phyloP scores from a whole-genome alignment of 441 rosid species.

The Aleurites moluccanus region DNA sequence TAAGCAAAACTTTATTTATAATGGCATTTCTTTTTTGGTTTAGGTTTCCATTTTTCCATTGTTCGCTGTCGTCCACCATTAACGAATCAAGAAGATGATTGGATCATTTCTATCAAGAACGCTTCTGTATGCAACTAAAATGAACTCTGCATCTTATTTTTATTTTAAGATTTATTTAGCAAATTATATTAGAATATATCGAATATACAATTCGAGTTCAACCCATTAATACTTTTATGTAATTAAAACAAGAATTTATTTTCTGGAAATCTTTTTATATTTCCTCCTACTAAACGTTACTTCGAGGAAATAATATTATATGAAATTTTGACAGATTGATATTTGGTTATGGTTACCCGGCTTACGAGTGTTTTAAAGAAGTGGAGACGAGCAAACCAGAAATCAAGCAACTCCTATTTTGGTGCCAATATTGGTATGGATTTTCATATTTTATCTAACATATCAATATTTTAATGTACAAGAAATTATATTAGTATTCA shows the following conservation, averaged over 20 bases:
- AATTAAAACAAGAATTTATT: too few species aligned
- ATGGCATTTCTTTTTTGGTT: background rate
- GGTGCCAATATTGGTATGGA: conserved; percentile 57
- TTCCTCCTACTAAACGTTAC: too few species aligned
- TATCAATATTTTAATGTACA: too few species aligned
- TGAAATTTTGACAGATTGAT: conserved; percentile 31
- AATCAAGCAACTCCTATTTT: conserved; percentile 34
- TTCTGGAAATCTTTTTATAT: too few species aligned
- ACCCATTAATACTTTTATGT: too few species aligned
- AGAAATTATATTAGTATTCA: background rate
- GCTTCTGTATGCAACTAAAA: conserved; percentile 32
- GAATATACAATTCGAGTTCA: too few species aligned
- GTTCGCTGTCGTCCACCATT: too few species aligned
- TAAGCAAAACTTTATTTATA: too few species aligned
- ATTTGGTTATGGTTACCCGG: conserved; percentile 52
- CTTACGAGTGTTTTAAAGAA: conserved; percentile 48
- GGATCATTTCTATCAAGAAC: conserved; percentile 52
- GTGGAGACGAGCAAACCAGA: conserved; percentile 33
- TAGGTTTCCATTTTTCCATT: too few species aligned
- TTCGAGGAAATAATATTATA: too few species aligned
- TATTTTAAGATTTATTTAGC: background rate
- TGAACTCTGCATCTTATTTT: background rate
- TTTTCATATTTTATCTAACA: background rate
- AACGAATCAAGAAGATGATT: conserved; percentile 23
- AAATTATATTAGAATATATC: background rate